phyloP scores from a whole-genome alignment of 1,284 basidiomycete genomes.

The Cutaneotrichosporon cyanovorans region DNA sequence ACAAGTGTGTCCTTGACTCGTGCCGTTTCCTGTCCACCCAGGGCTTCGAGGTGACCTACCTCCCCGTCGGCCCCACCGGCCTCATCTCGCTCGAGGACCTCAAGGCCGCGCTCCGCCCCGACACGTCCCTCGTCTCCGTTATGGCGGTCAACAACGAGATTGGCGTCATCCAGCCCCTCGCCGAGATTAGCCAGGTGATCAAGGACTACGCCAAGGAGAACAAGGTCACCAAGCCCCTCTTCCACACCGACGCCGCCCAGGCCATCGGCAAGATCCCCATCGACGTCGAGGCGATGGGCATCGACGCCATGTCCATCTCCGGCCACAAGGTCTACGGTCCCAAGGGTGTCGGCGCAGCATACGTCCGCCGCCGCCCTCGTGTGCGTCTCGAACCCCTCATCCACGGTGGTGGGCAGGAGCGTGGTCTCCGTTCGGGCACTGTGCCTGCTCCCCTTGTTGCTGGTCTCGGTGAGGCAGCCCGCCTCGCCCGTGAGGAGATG shows the following conservation, averaged over 20 bases:
- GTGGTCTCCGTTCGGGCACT: constrained; percentile 89
- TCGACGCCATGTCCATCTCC: constrained; percentile 93
- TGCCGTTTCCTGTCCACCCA: constrained; percentile 92
- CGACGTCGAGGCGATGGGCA: constrained; percentile 90
- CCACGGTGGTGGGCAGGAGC: constrained; percentile 94
- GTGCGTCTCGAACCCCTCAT: constrained; percentile 93
- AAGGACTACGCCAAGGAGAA: constrained; percentile 45
- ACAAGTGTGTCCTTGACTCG: constrained; percentile 98
- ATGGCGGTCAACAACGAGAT: constrained; percentile 99
- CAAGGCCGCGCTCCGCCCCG: constrained; percentile 74
- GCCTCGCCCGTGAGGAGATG: constrained; percentile 89
- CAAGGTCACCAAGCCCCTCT: constrained; percentile 79
- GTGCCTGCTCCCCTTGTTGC: constrained; percentile 83
- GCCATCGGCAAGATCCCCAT: constrained; percentile 84
- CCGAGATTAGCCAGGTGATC: constrained; percentile 82
- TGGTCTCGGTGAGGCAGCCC: constrained; percentile 90
- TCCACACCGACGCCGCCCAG: constrained; percentile 98
- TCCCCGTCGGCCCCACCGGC: constrained; percentile 85
- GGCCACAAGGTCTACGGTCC: constrained; percentile 99
- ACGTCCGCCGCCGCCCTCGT: constrained; percentile 85
- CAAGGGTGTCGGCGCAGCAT: constrained; percentile 91
- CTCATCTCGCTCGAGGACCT: constrained; percentile 69
- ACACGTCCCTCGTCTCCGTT: constrained; percentile 81
- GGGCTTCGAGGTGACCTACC: constrained; percentile 95
- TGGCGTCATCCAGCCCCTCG: constrained; percentile 94